Evolutionary conservation across 1,139 yeast species (phyloP).

Genomic region (Yamadazyma sp.): DNA sequence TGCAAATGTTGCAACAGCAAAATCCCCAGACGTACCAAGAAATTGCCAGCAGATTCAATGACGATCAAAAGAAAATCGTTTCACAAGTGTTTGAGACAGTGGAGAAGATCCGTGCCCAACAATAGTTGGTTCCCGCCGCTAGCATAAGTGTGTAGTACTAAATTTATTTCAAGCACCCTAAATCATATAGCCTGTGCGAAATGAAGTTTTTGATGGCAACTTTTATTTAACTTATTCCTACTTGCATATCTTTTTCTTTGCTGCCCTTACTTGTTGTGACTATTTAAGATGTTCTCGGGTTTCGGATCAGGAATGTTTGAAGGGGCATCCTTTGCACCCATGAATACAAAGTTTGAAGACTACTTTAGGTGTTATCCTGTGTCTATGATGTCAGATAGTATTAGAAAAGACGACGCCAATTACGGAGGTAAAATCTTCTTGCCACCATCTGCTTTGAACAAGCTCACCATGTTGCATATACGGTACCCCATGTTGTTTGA

Average conservation of each 20-base stretch:
- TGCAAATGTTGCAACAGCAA: slow-evolving; percentile 31
- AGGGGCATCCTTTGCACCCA: slow-evolving; percentile 30
- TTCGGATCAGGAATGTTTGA: slow-evolving; percentile 45
- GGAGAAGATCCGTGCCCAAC: slow-evolving; percentile 4
- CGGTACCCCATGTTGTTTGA: slow-evolving; percentile 95
- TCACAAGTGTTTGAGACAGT: slow-evolving; percentile 26
- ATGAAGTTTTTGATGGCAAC: slow-evolving; percentile 3
- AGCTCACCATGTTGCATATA: slow-evolving; percentile 80
- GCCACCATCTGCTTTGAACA: slow-evolving; percentile 91
- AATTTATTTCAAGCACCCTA: no score
- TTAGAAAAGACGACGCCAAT: slow-evolving; percentile 78
- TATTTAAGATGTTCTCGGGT: slow-evolving; percentile 39
- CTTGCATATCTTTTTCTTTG: no score
- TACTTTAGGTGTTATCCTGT: slow-evolving; percentile 91
- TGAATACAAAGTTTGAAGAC: slow-evolving; percentile 58
- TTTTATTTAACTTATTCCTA: background rate
- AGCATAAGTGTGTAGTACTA: background rate
- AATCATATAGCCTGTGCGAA: background rate
- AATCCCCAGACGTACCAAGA: slow-evolving; percentile 34
- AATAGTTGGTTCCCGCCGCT: background rate
- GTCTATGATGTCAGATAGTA: slow-evolving; percentile 83
- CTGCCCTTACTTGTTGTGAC: background rate
- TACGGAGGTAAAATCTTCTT: slow-evolving; percentile 95
- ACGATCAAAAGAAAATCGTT: slow-evolving; percentile 35
- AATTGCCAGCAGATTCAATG: slow-evolving; percentile 39